Percentiles rank a stretch among this genome's conserved stretches.
Conservation (phyloP, 805 yeast genomes). For the Myxozyma mucilagina region DNA sequence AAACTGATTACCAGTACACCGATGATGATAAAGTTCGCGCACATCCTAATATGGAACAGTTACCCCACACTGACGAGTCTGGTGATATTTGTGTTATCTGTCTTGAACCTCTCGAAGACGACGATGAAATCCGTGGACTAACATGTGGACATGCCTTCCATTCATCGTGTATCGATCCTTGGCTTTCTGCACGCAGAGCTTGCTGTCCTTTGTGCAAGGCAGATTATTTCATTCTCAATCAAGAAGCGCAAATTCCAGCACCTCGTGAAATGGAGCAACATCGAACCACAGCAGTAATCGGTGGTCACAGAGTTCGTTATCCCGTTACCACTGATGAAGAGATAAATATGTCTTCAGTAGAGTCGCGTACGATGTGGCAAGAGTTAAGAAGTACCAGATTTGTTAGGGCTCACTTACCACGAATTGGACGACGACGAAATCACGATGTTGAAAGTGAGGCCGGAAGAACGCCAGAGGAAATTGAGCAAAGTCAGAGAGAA, state of each 20-base stretch:
- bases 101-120: constrained; percentile 62
- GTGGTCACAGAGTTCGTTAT: background rate
- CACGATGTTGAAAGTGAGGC: background rate
- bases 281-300: background rate
- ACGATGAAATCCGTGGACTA: constrained; percentile 67
- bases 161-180: constrained; percentile 74
- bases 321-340: background rate
- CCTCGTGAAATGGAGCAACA: background rate
- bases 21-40: constrained; percentile 18
- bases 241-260: background rate
- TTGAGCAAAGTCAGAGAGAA: background rate
- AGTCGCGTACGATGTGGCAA: background rate
- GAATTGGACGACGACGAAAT: background rate
- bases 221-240: constrained; percentile 50
- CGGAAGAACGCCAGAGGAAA: background rate
- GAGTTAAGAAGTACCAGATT: background rate
- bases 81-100: constrained; percentile 81
- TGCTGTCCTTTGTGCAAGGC: constrained; percentile 84
- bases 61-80: constrained; percentile 11
- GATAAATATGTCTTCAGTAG: background rate
- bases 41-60: constrained; percentile 25
- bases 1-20: background rate
- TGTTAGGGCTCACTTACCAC: constrained; percentile 1
- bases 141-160: constrained; percentile 85
- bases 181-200: constrained; percentile 73